Evolutionary conservation across 805 yeast genomes (phyloP).

Genomic region (Pichia paraexigua): DNA sequence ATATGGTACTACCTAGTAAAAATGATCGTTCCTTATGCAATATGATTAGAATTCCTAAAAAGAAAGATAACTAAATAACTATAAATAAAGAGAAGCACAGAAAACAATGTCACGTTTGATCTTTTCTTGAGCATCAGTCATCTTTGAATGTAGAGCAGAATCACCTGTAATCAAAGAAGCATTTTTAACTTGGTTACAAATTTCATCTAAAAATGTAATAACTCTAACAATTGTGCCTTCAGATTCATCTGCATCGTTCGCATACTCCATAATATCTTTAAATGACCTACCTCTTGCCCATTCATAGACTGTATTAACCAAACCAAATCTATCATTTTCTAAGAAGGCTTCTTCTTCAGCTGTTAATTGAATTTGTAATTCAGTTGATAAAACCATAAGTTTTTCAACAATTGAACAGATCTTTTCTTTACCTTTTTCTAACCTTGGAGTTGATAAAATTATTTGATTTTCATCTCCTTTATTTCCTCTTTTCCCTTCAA

Average conservation of each 20-base stretch:
- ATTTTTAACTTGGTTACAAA: constrained; percentile 87
- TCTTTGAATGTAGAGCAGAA: constrained; percentile 77
- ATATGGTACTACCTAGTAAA: no score
- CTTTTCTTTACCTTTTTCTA: constrained; percentile 60
- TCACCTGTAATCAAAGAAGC: constrained; percentile 96
- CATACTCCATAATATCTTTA: constrained; percentile 81
- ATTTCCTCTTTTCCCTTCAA: constrained; percentile 55
- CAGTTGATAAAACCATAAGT: constrained; percentile 52
- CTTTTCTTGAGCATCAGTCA: constrained; percentile 87
- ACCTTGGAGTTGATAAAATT: constrained; percentile 54
- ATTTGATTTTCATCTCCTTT: constrained; percentile 51
- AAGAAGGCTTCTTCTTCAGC: constrained; percentile 80
- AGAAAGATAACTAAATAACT: constrained; percentile 8
- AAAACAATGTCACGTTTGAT: constrained; percentile 96
- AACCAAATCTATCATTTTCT: constrained; percentile 78
- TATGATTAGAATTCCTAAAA: no score
- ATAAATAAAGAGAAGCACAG: constrained; percentile 88
- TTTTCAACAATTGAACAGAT: constrained; percentile 64
- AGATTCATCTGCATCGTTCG: constrained; percentile 57
- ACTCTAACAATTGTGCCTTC: constrained; percentile 98
- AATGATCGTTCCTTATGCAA: no score
- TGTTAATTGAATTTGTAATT: constrained; percentile 66
- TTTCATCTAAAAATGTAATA: constrained; percentile 87
- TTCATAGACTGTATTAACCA: constrained; percentile 91
- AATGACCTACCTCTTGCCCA: constrained; percentile 96